Evolutionary conservation across 139 green algal genomes (phyloP).

Genomic region (Yamagishiella unicocca): DNA sequence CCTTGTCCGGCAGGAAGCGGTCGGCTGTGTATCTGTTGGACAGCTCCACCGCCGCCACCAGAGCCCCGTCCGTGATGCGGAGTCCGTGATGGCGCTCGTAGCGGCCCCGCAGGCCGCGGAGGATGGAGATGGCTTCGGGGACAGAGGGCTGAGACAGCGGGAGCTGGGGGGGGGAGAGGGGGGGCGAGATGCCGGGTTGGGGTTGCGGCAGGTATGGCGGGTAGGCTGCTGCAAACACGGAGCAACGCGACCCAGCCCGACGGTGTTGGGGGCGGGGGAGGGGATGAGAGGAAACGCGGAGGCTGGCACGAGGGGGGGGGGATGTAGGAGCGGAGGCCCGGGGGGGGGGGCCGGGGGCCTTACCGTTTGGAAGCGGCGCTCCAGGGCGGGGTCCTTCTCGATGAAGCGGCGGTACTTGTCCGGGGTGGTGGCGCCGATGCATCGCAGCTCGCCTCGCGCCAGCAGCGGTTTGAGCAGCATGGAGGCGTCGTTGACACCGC

Average conservation of each 20-base stretch:
- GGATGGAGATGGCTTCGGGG: constrained; percentile 91
- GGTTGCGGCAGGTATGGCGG: not conserved
- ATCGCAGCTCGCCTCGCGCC: constrained; percentile 92
- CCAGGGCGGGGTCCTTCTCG: constrained; percentile 97
- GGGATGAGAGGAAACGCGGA: too few species aligned
- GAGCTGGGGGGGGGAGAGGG: constrained; percentile 27
- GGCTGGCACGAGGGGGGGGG: too few species aligned
- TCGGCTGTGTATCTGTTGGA: constrained; percentile 70
- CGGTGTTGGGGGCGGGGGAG: not conserved
- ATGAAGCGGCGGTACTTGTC: constrained; percentile 97
- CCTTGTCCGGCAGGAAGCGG: constrained; percentile 63
- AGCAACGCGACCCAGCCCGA: too few species aligned
- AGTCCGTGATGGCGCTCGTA: constrained; percentile 65
- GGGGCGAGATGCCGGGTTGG: not conserved
- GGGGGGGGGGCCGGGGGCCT: not conserved
- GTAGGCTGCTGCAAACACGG: not conserved
- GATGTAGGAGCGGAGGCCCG: not conserved
- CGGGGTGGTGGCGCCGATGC: constrained; percentile 95
- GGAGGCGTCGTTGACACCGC: constrained; percentile 91
- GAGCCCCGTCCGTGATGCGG: constrained; percentile 64
- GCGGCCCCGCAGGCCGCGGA: constrained; percentile 84
- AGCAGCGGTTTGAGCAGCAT: constrained; percentile 98
- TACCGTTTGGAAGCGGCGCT: constrained; percentile 91
- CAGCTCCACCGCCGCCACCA: constrained; percentile 70
- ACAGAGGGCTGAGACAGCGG: constrained; percentile 66